These are phyloP conservation scores for Cyberlindnera galapagoensis DNA, from an alignment of 805 yeast species.

Conservation along the genomic window DNA sequence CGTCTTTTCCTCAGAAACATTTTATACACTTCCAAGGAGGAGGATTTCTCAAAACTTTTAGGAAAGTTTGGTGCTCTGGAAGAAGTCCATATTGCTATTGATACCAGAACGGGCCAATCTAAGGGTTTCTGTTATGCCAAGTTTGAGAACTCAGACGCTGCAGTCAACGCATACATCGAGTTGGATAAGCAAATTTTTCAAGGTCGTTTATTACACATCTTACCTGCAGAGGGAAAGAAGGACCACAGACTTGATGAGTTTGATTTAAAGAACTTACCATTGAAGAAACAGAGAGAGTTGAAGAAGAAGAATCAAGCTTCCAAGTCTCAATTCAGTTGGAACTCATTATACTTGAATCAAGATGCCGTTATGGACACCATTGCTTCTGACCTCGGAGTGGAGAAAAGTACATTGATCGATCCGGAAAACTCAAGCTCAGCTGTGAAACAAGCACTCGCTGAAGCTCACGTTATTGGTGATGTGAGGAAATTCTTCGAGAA, in stretches of 20 bases:
- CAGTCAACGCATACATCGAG: constrained; percentile 63
- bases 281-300: constrained; percentile 84
- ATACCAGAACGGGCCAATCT: constrained; percentile 81
- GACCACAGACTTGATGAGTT: constrained; percentile 84
- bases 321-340: constrained; percentile 89
- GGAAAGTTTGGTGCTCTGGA: constrained; percentile 61
- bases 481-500: constrained; percentile 82
- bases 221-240: constrained; percentile 80
- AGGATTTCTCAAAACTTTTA: constrained; percentile 66
- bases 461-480: constrained; percentile 89
- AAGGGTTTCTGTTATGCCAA: constrained; percentile 90
- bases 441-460: constrained; percentile 95
- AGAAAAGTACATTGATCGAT: constrained; percentile 79
- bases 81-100: constrained; percentile 91
- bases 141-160: constrained; percentile 62
- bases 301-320: constrained; percentile 81
- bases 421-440: constrained; percentile 84
- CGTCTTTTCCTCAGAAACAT: constrained; percentile 87
- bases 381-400: constrained; percentile 75
- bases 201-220: constrained; percentile 84
- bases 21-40: constrained; percentile 69
- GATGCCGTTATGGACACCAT: constrained; percentile 92
- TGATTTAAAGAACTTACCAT: constrained; percentile 83
- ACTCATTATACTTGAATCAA: constrained; percentile 80
- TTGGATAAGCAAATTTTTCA: constrained; percentile 89